Evolutionary conservation across 2,329 filamentous ascomycete genomes (phyloP).

Genomic region (Sporothrix curviconia): DNA sequence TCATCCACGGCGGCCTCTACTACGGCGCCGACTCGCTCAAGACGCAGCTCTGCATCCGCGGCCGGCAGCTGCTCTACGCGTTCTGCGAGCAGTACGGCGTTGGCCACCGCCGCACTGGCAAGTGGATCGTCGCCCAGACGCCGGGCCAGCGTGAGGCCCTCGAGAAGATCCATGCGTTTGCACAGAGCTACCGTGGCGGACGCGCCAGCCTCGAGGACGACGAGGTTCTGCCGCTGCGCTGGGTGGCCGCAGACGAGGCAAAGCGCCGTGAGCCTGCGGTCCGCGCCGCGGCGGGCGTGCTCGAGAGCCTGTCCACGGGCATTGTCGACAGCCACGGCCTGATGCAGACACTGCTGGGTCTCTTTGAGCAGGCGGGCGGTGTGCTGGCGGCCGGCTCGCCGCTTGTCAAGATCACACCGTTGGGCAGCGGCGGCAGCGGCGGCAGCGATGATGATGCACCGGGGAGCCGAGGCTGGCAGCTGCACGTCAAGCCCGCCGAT

Average conservation of each 20-base stretch:
- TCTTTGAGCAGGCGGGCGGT: constrained; percentile 71
- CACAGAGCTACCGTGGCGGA: constrained; percentile 29
- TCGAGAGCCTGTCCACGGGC: constrained; percentile 81
- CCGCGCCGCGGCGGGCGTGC: constrained; percentile 60
- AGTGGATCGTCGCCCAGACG: constrained; percentile 92
- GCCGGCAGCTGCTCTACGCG: constrained; percentile 69
- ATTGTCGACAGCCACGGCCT: constrained; percentile 83
- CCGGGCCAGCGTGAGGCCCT: constrained; percentile 59
- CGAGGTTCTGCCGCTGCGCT: constrained; percentile 55
- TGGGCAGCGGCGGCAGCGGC: too few species aligned
- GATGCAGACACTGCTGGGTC: constrained; percentile 73
- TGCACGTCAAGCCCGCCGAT: constrained; percentile 39
- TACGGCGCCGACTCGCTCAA: constrained; percentile 74
- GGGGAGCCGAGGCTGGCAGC: constrained; percentile 61
- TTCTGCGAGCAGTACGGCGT: constrained; percentile 65
- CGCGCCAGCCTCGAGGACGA: constrained; percentile 12
- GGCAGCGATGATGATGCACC: too few species aligned
- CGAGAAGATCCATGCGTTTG: constrained; percentile 44
- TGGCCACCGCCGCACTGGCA: constrained; percentile 68
- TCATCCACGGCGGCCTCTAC: constrained; percentile 93
- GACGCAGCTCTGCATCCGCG: constrained; percentile 72
- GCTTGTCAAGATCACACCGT: constrained; percentile 54
- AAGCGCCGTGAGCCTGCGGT: constrained; percentile 65
- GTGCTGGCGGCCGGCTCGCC: constrained; percentile 62
- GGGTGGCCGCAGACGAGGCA: constrained; percentile 59